Conservation (phyloP, 1,284 basidiomycete species). For the Rhodotorula sp. region DNA sequence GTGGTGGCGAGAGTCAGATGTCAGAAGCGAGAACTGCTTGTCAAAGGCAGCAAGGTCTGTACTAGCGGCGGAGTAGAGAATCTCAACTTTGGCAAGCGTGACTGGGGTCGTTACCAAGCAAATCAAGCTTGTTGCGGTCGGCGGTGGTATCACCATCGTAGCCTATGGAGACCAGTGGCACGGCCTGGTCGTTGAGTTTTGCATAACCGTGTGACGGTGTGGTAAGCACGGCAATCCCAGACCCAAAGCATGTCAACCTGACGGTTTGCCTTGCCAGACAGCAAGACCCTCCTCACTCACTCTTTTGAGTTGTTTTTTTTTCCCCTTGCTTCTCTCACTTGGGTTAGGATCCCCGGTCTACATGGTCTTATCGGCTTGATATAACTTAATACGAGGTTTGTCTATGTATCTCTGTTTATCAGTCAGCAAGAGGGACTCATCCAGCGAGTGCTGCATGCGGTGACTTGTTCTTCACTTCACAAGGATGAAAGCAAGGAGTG, state of each 20-base stretch:
- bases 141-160: slow-evolving; percentile 4
- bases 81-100: not conserved
- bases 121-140: slow-evolving; percentile 10
- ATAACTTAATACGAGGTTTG: too few relatives aligned
- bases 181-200: slow-evolving; percentile 8
- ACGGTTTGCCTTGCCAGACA: slow-evolving; percentile 42
- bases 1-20: not conserved
- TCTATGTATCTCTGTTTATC: too few relatives aligned
- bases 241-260: slow-evolving; percentile 45
- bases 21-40: not conserved
- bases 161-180: slow-evolving; percentile 2
- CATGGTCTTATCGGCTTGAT: too few relatives aligned
- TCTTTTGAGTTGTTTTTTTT: too few relatives aligned
- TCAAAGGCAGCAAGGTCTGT: not conserved
- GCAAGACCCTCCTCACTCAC: too few relatives aligned
- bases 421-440: too few relatives aligned
- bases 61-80: not conserved
- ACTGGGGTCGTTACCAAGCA: not conserved
- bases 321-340: too few relatives aligned
- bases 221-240: slow-evolving; percentile 50
- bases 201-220: slow-evolving; percentile 43
- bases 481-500: slow-evolving; percentile 46
- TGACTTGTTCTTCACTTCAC: slow-evolving; percentile 48
- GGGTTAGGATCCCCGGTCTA: too few relatives aligned
- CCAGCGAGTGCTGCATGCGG: slow-evolving; percentile 41